Percentiles rank a stretch among this genome's conserved stretches.
phyloP scores from a whole-genome alignment of 2,329 filamentous ascomycete genomes.

The Atkinsonella hypoxylon region DNA sequence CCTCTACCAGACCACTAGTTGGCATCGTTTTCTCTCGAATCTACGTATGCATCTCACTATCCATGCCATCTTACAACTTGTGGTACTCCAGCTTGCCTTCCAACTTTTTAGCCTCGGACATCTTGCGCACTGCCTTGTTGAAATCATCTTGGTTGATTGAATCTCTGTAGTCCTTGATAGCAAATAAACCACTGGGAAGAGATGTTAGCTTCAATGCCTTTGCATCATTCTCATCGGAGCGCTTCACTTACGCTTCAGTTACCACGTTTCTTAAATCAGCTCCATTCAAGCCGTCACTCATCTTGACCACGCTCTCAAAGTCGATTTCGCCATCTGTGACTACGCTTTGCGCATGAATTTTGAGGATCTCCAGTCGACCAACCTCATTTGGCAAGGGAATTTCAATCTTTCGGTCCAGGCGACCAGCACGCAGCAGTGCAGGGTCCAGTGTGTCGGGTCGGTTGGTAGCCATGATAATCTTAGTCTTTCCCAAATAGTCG shows the following conservation, averaged over 20 bases:
- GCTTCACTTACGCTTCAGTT: slow-evolving; percentile 79
- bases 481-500: slow-evolving; percentile 98
- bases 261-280: slow-evolving; percentile 96
- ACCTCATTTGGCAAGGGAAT: slow-evolving; percentile 96
- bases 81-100: slow-evolving; percentile 97
- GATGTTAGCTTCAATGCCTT: neutral
- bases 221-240: slow-evolving; percentile 12
- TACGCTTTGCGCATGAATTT: slow-evolving; percentile 86
- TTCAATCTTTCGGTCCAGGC: slow-evolving; percentile 95
- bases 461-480: slow-evolving; percentile 99
- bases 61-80: slow-evolving; percentile 55
- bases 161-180: slow-evolving; percentile 96
- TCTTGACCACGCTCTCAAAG: slow-evolving; percentile 98
- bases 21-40: neutral
- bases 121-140: slow-evolving; percentile 97
- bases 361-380: slow-evolving; percentile 88
- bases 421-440: slow-evolving; percentile 79
- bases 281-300: slow-evolving; percentile 96
- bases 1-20: neutral
- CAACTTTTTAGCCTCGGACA: slow-evolving; percentile 94
- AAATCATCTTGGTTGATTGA: slow-evolving; percentile 97
- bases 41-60: neutral
- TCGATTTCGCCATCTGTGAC: slow-evolving; percentile 90
- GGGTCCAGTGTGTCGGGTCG: slow-evolving; percentile 92
- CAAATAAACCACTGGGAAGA: slow-evolving; percentile 66